A percentile compares a stretch with the other conserved stretches of the same genome.
phyloP scores from a whole-genome alignment of 116 monocot genomes.

The Phalaenopsis hybrid region DNA sequence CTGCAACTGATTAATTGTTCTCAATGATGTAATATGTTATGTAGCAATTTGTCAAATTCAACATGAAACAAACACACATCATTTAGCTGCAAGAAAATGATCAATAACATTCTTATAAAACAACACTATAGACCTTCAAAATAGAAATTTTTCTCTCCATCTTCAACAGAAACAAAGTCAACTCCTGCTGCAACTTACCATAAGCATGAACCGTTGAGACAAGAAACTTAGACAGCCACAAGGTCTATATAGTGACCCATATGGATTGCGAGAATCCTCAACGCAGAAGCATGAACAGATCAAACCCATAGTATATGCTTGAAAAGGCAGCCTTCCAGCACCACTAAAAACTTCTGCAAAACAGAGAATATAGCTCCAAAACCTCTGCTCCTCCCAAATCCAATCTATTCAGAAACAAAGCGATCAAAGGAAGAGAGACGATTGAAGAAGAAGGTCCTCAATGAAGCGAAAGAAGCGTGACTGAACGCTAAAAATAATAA shows the following conservation, averaged over 20 bases:
- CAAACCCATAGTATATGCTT: constrained; percentile 26
- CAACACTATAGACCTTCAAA: no score
- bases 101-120: no score
- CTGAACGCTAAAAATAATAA: neutral
- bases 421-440: neutral
- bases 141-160: neutral
- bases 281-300: constrained; percentile 34
- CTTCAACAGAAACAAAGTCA: neutral
- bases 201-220: constrained; percentile 20
- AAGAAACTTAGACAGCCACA: constrained; percentile 39
- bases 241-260: constrained; percentile 10
- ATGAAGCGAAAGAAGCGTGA: neutral
- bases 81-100: no score
- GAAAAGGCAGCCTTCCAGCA: neutral
- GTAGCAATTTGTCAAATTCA: no score
- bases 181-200: constrained; percentile 23
- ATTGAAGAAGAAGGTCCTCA: neutral
- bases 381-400: neutral
- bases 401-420: neutral
- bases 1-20: no score
- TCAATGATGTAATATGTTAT: no score
- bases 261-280: constrained; percentile 13
- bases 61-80: no score
- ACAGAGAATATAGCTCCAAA: no score
- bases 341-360: no score